A percentile compares a stretch with the other conserved stretches of the same genome.
These are phyloP conservation scores for Trichoderma koningii DNA, from an alignment of 2,329 filamentous ascomycete genomes.

Conservation along the genomic window DNA sequence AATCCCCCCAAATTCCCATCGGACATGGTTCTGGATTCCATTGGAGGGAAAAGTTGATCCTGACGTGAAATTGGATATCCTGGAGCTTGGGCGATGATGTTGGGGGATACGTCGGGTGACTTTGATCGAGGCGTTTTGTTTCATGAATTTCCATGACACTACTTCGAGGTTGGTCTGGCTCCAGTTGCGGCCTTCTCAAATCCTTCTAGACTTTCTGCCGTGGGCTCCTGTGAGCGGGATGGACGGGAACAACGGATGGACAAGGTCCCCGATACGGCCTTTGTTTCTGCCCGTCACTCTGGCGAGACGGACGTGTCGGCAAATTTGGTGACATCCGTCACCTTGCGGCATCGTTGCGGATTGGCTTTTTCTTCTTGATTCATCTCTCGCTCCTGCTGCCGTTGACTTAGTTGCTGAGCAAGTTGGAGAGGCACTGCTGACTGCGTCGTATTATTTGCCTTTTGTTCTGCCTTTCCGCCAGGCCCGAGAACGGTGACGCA, in stretches of 20 bases:
- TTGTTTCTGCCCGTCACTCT: conserved; percentile 21
- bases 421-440: background rate
- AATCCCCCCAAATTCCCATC: conserved; percentile 2
- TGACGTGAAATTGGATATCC: background rate
- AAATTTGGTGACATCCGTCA: conserved; percentile 7
- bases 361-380: conserved; percentile 19
- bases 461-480: background rate
- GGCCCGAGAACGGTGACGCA: background rate
- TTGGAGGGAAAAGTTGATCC: background rate
- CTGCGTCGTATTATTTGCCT: conserved; percentile 16
- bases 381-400: background rate
- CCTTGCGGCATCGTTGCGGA: background rate
- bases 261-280: conserved; percentile 1
- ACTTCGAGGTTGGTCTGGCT: background rate
- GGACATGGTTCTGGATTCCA: background rate
- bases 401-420: too few relatives aligned
- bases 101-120: too few relatives aligned
- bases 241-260: conserved; percentile 4
- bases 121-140: background rate
- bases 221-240: background rate
- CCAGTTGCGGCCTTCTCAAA: background rate
- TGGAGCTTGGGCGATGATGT: background rate
- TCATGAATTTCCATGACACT: background rate
- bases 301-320: conserved; percentile 8
- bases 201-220: background rate